Evolutionary conservation across 306 rosid species (phyloP), one percentile per base, ranked within the genome.

Genomic region (Quercus dentata): DNA sequence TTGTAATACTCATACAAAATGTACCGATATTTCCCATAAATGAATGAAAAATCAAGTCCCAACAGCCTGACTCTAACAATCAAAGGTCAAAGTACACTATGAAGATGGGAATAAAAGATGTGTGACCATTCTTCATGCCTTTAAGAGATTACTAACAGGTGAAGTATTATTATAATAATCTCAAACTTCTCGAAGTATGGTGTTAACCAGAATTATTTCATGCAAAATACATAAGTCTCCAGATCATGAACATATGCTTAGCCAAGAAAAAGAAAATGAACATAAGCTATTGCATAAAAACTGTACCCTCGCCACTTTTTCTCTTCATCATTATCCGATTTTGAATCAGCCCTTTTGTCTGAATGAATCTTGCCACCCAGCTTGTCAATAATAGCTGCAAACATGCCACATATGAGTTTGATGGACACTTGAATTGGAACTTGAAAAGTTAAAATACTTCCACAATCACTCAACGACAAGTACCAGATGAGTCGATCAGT

Each of bases 401-500:
- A 65, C 74, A 76, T 69, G 57, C 56, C 64, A 57, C 6, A 6
- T 73, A 61, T 55, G 19, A 79, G 61, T 78, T 69, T 27, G 61
- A 74, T 70, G 38, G 27, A 23, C 56, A 62, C 49, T 21, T 78
- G 33, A 4, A 64, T 30, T n/a, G 55, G n/a, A 52, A 69, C 62
- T 46, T 25, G 69, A 49, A 71, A 61, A 67, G 46, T 20, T 10
- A 59, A 58, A 57, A 76, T 61, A 74, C 52, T 65, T 72, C 21
- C 71, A 77, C 51, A 20, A 20, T 77, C 74, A 78, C 25, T 21
- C 56, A 57, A 28, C 15, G 69, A 74, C 15, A 76, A 33, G 71
- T 78, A 93, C 99, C 99, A 88, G 99, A 96, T n/a, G 99, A 96
- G 79, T 96, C 98, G 79, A 86, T 91, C 74, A 96, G 90, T 86